phyloP scores from a whole-genome alignment of 148 eudicot genomes.

The Bassia scoparia region DNA sequence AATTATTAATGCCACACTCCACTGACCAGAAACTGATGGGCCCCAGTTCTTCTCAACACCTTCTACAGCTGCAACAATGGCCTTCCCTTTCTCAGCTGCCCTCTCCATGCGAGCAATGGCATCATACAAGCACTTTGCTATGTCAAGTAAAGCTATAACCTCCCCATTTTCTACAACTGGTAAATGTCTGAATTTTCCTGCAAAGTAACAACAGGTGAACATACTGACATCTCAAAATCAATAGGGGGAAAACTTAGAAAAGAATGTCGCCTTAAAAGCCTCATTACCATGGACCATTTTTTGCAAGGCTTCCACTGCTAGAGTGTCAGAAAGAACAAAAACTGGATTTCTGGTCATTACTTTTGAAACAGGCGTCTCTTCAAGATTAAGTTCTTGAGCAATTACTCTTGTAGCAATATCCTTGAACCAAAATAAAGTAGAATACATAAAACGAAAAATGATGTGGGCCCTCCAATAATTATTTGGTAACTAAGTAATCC shows the following conservation, averaged over 20 bases:
- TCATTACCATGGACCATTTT: conserved; percentile 88
- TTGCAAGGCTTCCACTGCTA: conserved; percentile 95
- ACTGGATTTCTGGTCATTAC: conserved; percentile 93
- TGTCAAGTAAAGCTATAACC: conserved; percentile 92
- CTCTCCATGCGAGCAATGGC: conserved; percentile 95
- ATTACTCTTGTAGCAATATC: conserved; percentile 87
- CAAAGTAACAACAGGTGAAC: not conserved
- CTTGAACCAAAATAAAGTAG: conserved; percentile 39
- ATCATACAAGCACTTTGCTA: conserved; percentile 95
- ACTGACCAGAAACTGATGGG: conserved; percentile 67
- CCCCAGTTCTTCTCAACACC: conserved; percentile 97
- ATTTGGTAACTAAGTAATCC: not conserved
- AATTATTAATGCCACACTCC: conserved; percentile 1
- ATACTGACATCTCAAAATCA: not conserved
- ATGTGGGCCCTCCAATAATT: not conserved
- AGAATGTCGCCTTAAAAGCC: conserved; percentile 5
- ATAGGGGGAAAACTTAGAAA: no score
- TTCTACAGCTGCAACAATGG: conserved; percentile 93
- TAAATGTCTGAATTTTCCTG: conserved; percentile 96
- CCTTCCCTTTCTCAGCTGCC: conserved; percentile 97
- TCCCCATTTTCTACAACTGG: conserved; percentile 96
- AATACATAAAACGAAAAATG: not conserved
- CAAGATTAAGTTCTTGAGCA: conserved; percentile 77
- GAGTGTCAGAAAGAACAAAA: conserved; percentile 87
- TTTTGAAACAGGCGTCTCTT: conserved; percentile 86